Evolutionary conservation across 2,329 filamentous ascomycete genomes (phyloP), one percentile per base, ranked within the genome.

Genomic region (Talaromyces sp.): DNA sequence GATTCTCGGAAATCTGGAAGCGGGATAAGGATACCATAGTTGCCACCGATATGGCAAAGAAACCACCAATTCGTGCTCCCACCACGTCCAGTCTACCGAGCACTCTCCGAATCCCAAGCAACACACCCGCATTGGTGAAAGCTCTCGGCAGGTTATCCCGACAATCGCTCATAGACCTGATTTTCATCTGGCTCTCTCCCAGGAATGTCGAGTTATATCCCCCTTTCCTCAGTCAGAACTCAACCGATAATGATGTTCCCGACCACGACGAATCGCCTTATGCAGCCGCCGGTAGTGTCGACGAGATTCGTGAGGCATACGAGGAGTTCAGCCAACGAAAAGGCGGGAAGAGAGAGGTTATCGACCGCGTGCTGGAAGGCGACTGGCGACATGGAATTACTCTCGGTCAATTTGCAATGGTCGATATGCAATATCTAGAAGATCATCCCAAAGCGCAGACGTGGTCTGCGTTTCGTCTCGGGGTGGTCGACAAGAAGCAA

Each of bases 121-220:
- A 85, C 65, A 90, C 89, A 72, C 81, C 85, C 54, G 82, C 87
- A 35, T 84, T 92, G 58, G 75, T 84, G 68, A 92, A 90, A 75
- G 82, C 85, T 47, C 82, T 96, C 58, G 84, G 82, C 66, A 88
- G 88, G 63, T 83, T 96, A 19, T 90, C 91, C 1, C 88, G 92
- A 60, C 81, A 88, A 56, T 87, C 90, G 0, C 84, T 96, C 24
- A 79, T 95, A 31, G 85, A 87, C 0, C 83, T 96, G 9, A 90
- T 85, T 0, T 83, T 93, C 24, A 85, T 90, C 78, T 96, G 92
- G 92, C 86, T 96, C 3, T 86, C 89, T 65, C 85, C 89, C 58
- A 81, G 83, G 68, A 88, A 90, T 68, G 81, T 87, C 47, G 77
- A 83, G 4, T 80, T 84, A 19, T 88, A 85, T 50, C 81, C 81